Base-by-base conservation (phyloP, 805 yeast species). In the Brettanomyces naardenensis region DNA sequence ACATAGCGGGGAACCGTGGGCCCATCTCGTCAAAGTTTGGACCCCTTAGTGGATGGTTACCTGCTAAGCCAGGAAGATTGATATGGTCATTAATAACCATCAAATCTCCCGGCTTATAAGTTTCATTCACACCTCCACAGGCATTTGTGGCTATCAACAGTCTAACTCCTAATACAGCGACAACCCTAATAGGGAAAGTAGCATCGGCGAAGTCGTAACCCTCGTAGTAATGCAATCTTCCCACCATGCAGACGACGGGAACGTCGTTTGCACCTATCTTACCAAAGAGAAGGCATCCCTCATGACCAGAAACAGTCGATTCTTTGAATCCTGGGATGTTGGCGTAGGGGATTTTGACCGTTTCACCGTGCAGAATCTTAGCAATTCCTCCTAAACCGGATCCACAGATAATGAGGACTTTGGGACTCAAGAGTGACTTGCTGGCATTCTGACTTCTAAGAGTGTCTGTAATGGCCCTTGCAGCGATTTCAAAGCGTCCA, bases 301-400 rank as follows among this genome's bases (percentile, higher is more conserved):
- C 78, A 55, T 90, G 98, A 0, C 98, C 98, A 9, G 78, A 76
- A 1, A 90, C 97, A 0, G 97, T 89, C 1, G 95, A 81, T 1
- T 61, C 51, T 52, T 72, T 73, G 59, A 90, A 89, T 0, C 90
- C 85, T 0, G 97, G 97, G 35, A 90, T 84, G 0, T 70, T 67
- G 5, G 56, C 47, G 54, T 87, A 90, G 1, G 79, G 63, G 20
- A 90, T 68, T 35, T 67, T 72, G 17, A 75, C 59, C 23, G 66
- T 60, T 4, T 65, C 56, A 4, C 63, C 54, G 17, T 57, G 54
- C 31, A 81, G 53, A 19, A 69, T 61, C 35, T 72, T 66, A 2
- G 89, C 80, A 35, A 90, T 79, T 1, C 94, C 95, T 10, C 95
- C 95, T 14, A 90, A 67, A 1, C 98, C 98, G 4, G 96, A 84